Base-by-base conservation (phyloP, 352 stramenopile species). In the Globisporangium nunn region DNA sequence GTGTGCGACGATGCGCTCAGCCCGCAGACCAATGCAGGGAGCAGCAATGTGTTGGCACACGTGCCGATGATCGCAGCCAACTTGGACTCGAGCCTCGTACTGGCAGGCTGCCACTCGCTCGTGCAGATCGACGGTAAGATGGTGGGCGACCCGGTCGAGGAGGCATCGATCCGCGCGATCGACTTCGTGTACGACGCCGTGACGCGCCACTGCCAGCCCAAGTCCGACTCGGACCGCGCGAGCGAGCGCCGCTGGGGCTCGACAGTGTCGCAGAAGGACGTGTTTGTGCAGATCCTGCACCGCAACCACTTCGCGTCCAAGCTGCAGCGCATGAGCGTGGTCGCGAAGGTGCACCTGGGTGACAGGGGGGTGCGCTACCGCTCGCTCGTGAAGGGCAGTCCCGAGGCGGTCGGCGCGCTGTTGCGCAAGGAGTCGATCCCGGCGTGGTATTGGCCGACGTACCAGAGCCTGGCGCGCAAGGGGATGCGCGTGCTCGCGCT, bases 61-160 rank as follows among this genome's bases (percentile, higher is more conserved):
- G 79, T 92, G 8, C 80, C 83, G 1, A 96, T 96, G 83, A 90
- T 93, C 61, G 78, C 79, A 4, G 72, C 81, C 4, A 91, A 88
- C 62, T 64, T 96, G 50, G 74, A 96, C 31, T 72, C 86, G 12
- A 93, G 74, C 17, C 66, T 94, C 29, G 85, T 96, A 35, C 76
- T 94, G 7, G 86, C 86, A 40, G 60, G 96, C 28, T 99, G 97
- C 67, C 97, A 99, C 67, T 98, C 96, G 39, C 81, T 99, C 15
- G 96, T 99, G 50, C 83, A 97, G 50, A 96, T 99, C 58, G 96
- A 99, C 54, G 96, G 95, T 44, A 90, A 89, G 59, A 87, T 99
- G 62, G 70, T 98, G 40, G 98, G 98, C 54, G 97, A 99, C 78
- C 97, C 97, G 28, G 87, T 99, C 10, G 98, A 99, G 84, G 87